These are phyloP conservation scores for Forsythia viridissima DNA, from an alignment of 257 asterid genomes.

Conservation along the genomic window DNA sequence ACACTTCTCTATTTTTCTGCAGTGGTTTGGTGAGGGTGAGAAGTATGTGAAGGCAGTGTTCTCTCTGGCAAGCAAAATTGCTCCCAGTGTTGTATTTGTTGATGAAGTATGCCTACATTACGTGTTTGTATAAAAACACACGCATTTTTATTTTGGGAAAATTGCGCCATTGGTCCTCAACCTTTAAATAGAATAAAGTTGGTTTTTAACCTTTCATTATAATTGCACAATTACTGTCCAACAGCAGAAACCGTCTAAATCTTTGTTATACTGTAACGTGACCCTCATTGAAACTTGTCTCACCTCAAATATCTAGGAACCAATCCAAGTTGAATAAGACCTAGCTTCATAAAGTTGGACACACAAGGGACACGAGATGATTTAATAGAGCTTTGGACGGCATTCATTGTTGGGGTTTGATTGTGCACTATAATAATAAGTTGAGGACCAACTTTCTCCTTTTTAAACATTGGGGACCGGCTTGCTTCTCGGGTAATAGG, in stretches of 20 bases:
- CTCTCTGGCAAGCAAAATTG: constrained; percentile 86
- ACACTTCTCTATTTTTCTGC: constrained; percentile 26
- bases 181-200: background rate
- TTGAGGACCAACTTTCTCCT: background rate
- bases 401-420: background rate
- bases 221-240: background rate
- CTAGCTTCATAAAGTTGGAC: background rate
- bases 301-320: background rate
- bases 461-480: background rate
- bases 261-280: background rate
- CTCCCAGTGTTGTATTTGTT: constrained; percentile 91
- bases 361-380: background rate
- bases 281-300: background rate
- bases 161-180: background rate
- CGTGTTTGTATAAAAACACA: background rate
- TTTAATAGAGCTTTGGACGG: background rate
- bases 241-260: background rate
- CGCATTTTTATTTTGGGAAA: background rate
- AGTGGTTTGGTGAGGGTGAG: constrained; percentile 98
- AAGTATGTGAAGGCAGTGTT: constrained; percentile 90
- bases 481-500: background rate
- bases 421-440: background rate
- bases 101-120: constrained; percentile 62
- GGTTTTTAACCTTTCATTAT: background rate
- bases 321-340: background rate